Evolutionary conservation across 1,284 basidiomycete genomes (phyloP).

Genomic region (Tremellales sp.): DNA sequence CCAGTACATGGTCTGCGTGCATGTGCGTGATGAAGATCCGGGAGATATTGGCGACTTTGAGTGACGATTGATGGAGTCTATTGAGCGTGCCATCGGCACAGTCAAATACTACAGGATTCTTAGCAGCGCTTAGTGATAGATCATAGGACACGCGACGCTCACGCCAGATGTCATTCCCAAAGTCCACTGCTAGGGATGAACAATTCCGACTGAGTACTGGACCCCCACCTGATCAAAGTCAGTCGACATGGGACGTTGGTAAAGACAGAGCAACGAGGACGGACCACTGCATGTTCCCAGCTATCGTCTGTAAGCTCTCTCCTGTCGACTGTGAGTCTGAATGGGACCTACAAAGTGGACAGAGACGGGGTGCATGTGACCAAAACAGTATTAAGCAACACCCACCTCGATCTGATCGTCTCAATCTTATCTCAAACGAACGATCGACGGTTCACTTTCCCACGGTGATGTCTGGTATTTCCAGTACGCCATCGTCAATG

Average conservation of each 20-base stretch:
- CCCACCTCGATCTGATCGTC: too few species aligned
- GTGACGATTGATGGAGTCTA: conserved; percentile 63
- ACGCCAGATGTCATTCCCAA: conserved; percentile 48
- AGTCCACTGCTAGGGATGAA: conserved; percentile 47
- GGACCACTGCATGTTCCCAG: conserved; percentile 48
- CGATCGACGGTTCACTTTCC: too few species aligned
- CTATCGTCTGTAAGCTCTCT: conserved; percentile 16
- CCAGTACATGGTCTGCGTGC: conserved; percentile 82
- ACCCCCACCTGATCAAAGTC: conserved; percentile 37
- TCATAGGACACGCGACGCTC: conserved; percentile 10
- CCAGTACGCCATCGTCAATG: too few species aligned
- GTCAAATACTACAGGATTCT: conserved; percentile 63
- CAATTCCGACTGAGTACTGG: conserved; percentile 45
- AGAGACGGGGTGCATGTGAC: too few species aligned
- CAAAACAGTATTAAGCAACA: too few species aligned
- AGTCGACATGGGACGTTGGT: not conserved
- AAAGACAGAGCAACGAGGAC: conserved; percentile 4
- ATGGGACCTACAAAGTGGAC: conserved; percentile 32
- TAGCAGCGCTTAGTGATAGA: not conserved
- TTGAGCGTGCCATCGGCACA: conserved; percentile 83
- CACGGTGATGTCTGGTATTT: too few species aligned
- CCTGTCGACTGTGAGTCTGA: not conserved
- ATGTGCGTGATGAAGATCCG: conserved; percentile 86
- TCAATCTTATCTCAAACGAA: too few species aligned
- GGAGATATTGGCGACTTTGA: conserved; percentile 58